Base-by-base conservation (phyloP, 352 stramenopile species). In the Pythium brassicae region DNA sequence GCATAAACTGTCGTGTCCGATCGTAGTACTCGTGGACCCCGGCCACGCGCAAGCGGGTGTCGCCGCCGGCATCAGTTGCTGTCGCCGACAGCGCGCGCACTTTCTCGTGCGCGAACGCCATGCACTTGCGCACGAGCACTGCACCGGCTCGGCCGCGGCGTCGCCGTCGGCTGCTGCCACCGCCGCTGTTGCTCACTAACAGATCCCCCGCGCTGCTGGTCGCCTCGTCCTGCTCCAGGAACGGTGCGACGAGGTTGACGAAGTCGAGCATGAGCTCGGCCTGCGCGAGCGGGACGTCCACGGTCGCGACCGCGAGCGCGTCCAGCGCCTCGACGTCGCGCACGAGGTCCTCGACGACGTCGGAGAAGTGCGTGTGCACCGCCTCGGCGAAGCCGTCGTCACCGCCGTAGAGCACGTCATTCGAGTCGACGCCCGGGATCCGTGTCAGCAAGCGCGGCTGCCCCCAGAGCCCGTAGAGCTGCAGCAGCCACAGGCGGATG, bases 401-500 rank as follows among this genome's bases (percentile, higher is more conserved):
- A 0, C 81, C 83, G 27, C 76, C 80, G 48, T 95, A 96, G 1
- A 97, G 62, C 4, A 86, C 76, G 53, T 96, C 83, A 52, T 96
- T 97, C n/a, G 73, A 86, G 32, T 94, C 83, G 17, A 95, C 72
- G 15, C 81, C 66, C 19, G 62, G 15, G 0, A 89, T 51, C 40
- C 66, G 63, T 32, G 48, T 29, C 4, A 72, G 69, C 0, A 90
- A 54, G 1, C 63, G 65, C 22, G 47, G 46, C 50, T 92, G 83
- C 0, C 72, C 71, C 83, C 83, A 92, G 6, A 87, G 55, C 3
- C 63, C 68, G 66, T 79, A 88, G 4, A 92, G 37, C 55, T 90
- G 70, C 7, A 76, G 32, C 25, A 89, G 40, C 26, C 64, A 65
- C 1, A 90, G 54, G 35, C 72, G 26, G 12, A 86, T 55, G 3